Conservation (phyloP, 2,329 filamentous ascomycete species). For the Tothia fuscella region DNA sequence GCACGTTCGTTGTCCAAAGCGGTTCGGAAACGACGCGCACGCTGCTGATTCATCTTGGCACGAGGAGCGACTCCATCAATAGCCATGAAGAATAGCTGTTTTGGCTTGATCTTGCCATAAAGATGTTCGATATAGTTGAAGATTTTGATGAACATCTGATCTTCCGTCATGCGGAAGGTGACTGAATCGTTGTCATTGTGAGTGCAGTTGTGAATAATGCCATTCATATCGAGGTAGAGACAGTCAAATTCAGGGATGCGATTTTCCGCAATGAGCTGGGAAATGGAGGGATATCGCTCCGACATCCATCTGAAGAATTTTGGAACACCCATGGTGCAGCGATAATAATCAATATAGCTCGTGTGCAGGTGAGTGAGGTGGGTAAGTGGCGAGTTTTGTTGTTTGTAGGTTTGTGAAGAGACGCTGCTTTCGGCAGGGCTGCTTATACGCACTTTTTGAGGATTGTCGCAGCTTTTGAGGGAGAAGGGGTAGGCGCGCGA, state of each 20-base stretch:
- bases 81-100: slow-evolving; percentile 98
- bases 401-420: too few relatives aligned
- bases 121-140: slow-evolving; percentile 99
- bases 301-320: slow-evolving; percentile 99
- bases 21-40: slow-evolving; percentile 86
- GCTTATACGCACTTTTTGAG: too few relatives aligned
- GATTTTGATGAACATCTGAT: slow-evolving; percentile 99
- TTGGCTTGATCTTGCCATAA: slow-evolving; percentile 97
- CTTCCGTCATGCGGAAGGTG: slow-evolving; percentile 85
- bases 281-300: slow-evolving; percentile 96
- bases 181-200: slow-evolving; percentile 92
- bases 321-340: slow-evolving; percentile 53
- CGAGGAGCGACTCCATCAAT: slow-evolving; percentile 95
- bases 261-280: slow-evolving; percentile 95
- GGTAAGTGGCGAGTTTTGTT: too few relatives aligned
- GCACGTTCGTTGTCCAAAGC: slow-evolving; percentile 82
- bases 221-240: slow-evolving; percentile 97
- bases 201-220: slow-evolving; percentile 98
- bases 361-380: not conserved
- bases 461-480: too few relatives aligned
- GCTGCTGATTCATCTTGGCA: slow-evolving; percentile 99
- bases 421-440: too few relatives aligned
- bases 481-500: not conserved
- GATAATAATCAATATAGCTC: not conserved
- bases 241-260: slow-evolving; percentile 98